Evolutionary conservation across 2,329 filamentous ascomycete species (phyloP).

Genomic region (Colletotrichum spaethianum): DNA sequence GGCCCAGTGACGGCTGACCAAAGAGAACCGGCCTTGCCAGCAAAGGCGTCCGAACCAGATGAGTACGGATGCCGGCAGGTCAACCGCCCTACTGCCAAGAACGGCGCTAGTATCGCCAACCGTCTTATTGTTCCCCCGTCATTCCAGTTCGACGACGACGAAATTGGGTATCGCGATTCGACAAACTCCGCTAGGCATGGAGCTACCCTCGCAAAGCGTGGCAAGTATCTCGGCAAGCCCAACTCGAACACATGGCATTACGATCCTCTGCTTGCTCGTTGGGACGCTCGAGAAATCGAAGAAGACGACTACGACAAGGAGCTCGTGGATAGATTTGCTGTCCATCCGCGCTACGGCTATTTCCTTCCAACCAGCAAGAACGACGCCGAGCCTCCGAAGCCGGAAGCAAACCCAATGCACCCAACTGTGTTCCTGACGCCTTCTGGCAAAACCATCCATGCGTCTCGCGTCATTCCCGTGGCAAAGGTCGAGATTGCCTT

Average conservation of each 20-base stretch:
- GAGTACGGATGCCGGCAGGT: conserved; percentile 66
- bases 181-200: conserved; percentile 69
- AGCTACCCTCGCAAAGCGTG: conserved; percentile 66
- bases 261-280: conserved; percentile 67
- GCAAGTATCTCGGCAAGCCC: conserved; percentile 67
- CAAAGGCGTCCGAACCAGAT: conserved; percentile 60
- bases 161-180: conserved; percentile 73
- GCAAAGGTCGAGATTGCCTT: conserved; percentile 45
- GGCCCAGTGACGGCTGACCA: conserved; percentile 47
- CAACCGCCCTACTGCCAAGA: conserved; percentile 56
- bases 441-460: conserved; percentile 62
- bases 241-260: conserved; percentile 68
- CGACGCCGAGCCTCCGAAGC: conserved; percentile 56
- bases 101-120: conserved; percentile 59
- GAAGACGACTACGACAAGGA: conserved; percentile 67
- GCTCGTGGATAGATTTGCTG: conserved; percentile 61
- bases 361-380: conserved; percentile 65
- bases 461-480: conserved; percentile 56
- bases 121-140: conserved; percentile 67
- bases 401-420: conserved; percentile 60
- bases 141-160: conserved; percentile 64
- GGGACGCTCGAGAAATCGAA: conserved; percentile 64
- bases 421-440: conserved; percentile 66
- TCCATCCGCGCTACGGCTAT: conserved; percentile 69
- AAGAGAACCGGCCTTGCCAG: conserved; percentile 47